Percentiles rank a stretch among this genome's conserved stretches.
Evolutionary conservation across 179 eudicot genomes (phyloP).

Genomic region (Spergularia azorica): DNA sequence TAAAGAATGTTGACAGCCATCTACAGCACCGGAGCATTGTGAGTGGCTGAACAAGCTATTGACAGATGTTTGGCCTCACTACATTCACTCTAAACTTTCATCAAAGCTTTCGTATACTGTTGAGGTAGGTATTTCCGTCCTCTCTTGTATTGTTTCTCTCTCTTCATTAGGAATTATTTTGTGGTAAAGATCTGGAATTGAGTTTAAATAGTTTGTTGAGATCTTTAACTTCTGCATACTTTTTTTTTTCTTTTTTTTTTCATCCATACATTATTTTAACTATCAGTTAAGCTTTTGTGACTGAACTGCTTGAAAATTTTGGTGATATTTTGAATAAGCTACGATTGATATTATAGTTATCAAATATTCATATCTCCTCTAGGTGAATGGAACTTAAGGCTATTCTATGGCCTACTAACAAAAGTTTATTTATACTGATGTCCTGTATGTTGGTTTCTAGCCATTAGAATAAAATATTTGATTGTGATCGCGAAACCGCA

Average conservation of each 20-base stretch:
- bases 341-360: background rate
- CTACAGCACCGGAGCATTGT: slow-evolving; percentile 90
- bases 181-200: background rate
- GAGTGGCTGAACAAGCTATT: slow-evolving; percentile 95
- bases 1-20: slow-evolving; percentile 51
- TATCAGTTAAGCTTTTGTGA: background rate
- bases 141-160: background rate
- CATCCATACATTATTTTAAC: background rate
- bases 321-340: background rate
- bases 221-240: background rate
- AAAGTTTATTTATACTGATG: no score
- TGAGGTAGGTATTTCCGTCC: slow-evolving; percentile 51
- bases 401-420: background rate
- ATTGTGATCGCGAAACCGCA: no score
- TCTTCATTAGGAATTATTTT: slow-evolving; percentile 1
- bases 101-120: slow-evolving; percentile 62
- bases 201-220: background rate
- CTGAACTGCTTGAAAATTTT: background rate
- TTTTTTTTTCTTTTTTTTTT: background rate
- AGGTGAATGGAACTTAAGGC: background rate
- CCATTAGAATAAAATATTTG: no score
- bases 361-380: background rate
- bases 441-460: no score
- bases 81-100: slow-evolving; percentile 74
- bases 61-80: slow-evolving; percentile 77